Evolutionary conservation across 257 asterid species (phyloP).

Genomic region (Petunia secreta): DNA sequence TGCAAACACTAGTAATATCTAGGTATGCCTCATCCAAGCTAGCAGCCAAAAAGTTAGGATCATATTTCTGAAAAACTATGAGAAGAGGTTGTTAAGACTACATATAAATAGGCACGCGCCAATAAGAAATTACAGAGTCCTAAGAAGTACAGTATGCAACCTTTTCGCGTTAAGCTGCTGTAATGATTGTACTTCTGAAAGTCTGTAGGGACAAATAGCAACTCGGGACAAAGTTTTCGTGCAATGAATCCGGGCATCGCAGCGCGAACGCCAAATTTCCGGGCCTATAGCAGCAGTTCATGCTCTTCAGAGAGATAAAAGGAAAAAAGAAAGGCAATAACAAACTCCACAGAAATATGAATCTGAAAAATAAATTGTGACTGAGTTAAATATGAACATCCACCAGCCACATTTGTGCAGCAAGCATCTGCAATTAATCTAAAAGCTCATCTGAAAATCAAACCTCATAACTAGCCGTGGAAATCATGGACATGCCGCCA

Average conservation of each 20-base stretch:
- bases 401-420: conserved; percentile 19
- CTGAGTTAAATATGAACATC: not conserved
- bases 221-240: conserved; percentile 77
- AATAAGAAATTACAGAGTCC: conserved; percentile 24
- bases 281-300: conserved; percentile 63
- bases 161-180: conserved; percentile 86
- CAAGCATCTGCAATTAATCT: conserved; percentile 13
- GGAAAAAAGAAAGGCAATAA: not conserved
- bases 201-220: conserved; percentile 79
- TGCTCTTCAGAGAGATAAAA: conserved; percentile 23
- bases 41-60: conserved; percentile 77
- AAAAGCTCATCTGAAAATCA: conserved; percentile 28
- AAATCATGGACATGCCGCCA: conserved; percentile 94
- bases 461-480: conserved; percentile 98
- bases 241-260: conserved; percentile 99
- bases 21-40: conserved; percentile 99
- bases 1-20: conserved; percentile 80
- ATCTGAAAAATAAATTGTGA: conserved; percentile 16
- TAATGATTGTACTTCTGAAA: conserved; percentile 82
- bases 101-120: conserved; percentile 26
- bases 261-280: conserved; percentile 95
- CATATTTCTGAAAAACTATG: conserved; percentile 79
- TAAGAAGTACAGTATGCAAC: conserved; percentile 43
- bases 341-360: not conserved
- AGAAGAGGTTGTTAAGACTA: conserved; percentile 31